Percentiles rank a stretch among this genome's conserved stretches.
phyloP scores from a whole-genome alignment of 2,329 filamentous ascomycete genomes.

The Colletotrichum sp. region DNA sequence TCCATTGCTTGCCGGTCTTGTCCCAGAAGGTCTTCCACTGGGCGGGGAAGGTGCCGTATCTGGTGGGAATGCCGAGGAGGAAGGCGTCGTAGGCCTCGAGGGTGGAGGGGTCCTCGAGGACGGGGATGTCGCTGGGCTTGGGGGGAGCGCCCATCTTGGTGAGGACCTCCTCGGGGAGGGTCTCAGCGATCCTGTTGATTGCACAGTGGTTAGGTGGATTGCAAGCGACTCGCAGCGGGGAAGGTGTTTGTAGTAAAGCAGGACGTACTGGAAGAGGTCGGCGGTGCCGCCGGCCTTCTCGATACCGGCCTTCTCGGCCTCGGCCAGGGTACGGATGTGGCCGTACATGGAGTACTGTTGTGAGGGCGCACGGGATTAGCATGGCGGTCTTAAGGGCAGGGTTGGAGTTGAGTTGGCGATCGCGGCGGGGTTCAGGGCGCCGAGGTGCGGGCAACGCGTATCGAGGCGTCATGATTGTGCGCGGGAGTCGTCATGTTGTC shows the following conservation, averaged over 20 bases:
- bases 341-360: constrained; percentile 92
- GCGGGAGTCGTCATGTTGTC: neutral
- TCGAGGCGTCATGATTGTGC: neutral
- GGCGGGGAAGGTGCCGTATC: constrained; percentile 95
- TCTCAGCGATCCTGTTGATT: constrained; percentile 73
- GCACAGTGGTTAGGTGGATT: neutral
- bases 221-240: neutral
- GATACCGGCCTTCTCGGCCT: constrained; percentile 90
- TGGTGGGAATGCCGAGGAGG: constrained; percentile 92
- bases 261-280: constrained; percentile 79
- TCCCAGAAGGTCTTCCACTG: constrained; percentile 98
- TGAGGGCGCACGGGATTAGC: neutral
- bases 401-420: neutral
- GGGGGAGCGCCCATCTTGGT: constrained; percentile 88
- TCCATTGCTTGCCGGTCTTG: constrained; percentile 86
- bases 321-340: constrained; percentile 82
- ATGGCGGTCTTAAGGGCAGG: neutral
- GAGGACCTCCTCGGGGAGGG: constrained; percentile 82
- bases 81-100: constrained; percentile 82
- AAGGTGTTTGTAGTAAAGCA: neutral
- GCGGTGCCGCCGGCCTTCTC: constrained; percentile 82
- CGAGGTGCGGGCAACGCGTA: neutral
- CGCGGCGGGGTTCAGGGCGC: neutral
- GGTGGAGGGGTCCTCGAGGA: constrained; percentile 60
- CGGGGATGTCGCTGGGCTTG: constrained; percentile 71